Evolutionary conservation across 306 rosid species (phyloP).

Genomic region (Lupinus albus): DNA sequence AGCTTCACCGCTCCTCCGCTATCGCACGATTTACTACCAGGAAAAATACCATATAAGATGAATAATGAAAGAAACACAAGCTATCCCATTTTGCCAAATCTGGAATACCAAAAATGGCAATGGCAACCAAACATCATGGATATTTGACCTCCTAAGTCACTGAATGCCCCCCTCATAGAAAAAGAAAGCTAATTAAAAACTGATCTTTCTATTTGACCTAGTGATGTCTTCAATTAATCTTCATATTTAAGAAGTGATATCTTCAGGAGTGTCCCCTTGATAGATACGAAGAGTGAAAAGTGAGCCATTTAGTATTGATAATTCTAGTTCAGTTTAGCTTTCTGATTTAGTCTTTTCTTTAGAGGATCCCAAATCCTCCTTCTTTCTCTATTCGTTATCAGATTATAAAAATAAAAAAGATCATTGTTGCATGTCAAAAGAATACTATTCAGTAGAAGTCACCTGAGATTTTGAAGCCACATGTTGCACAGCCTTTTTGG

Average conservation of each 20-base stretch:
- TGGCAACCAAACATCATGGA: slow-evolving; percentile 2
- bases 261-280: no score
- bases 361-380: background rate
- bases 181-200: background rate
- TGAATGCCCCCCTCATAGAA: slow-evolving; percentile 2
- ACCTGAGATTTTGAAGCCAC: slow-evolving; percentile 87
- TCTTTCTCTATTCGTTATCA: slow-evolving; percentile 1
- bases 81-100: slow-evolving; percentile 25
- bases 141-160: slow-evolving; percentile 19
- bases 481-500: slow-evolving; percentile 68
- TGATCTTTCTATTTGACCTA: no score
- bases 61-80: slow-evolving; percentile 23
- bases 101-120: slow-evolving; percentile 12
- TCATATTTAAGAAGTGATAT: no score
- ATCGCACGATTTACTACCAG: no score
- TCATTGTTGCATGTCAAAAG: slow-evolving; percentile 14
- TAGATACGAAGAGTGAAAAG: background rate
- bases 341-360: background rate
- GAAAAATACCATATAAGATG: slow-evolving; percentile 2
- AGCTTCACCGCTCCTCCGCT: no score
- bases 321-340: slow-evolving; percentile 19
- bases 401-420: background rate
- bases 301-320: slow-evolving; percentile 8
- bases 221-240: no score
- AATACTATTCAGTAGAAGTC: slow-evolving; percentile 26